Percentiles rank a stretch among this genome's conserved stretches.
phyloP scores from a whole-genome alignment of 495 filamentous ascomycete genomes.

The Staphylotrichum longicolle region DNA sequence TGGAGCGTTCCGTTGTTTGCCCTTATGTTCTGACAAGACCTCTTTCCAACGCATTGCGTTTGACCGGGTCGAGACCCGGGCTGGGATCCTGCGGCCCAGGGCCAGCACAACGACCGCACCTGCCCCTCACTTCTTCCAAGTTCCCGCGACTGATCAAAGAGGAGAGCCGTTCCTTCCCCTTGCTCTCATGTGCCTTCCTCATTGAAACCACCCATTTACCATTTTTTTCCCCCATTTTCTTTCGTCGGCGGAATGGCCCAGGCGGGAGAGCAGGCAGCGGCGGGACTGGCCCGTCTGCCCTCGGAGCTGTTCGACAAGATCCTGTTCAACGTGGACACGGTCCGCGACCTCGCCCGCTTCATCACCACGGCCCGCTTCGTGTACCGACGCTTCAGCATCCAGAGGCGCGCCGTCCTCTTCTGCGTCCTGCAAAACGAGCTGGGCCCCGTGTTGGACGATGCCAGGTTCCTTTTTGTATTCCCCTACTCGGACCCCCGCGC shows the following conservation, averaged over 20 bases:
- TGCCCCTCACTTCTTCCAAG: background rate
- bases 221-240: slow-evolving; percentile 1
- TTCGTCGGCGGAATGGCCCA: slow-evolving; percentile 6
- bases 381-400: slow-evolving; percentile 2
- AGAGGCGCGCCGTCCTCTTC: background rate
- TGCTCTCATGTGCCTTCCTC: slow-evolving; percentile 1
- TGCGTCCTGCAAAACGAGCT: slow-evolving; percentile 14
- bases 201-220: background rate
- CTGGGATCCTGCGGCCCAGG: background rate
- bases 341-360: slow-evolving; percentile 12
- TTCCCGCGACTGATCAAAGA: slow-evolving; percentile 3
- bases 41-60: slow-evolving; percentile 1
- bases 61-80: slow-evolving; percentile 1
- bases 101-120: background rate
- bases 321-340: slow-evolving; percentile 1
- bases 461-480: slow-evolving; percentile 10
- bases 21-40: background rate
- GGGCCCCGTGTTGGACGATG: slow-evolving; percentile 6
- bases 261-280: slow-evolving; percentile 7
- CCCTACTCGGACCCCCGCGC: background rate
- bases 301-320: slow-evolving; percentile 10
- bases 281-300: slow-evolving; percentile 6
- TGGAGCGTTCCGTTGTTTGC: too few relatives aligned
- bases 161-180: slow-evolving; percentile 1
- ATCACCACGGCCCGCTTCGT: slow-evolving; percentile 2